Percentiles rank a stretch among this genome's conserved stretches.
Conservation (phyloP, 176 grass and related monocot species). For the Poa annua region DNA sequence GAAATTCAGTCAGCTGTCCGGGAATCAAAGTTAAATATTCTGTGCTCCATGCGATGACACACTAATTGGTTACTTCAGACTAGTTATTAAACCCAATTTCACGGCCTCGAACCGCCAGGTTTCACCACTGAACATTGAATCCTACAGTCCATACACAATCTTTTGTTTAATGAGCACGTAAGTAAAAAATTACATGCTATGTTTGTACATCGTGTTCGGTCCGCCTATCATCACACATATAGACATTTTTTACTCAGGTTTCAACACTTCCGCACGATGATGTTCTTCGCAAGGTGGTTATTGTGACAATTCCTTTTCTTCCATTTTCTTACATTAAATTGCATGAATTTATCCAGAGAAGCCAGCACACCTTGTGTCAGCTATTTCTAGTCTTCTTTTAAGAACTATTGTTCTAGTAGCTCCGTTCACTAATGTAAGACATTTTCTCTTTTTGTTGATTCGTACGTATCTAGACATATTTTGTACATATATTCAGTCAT, state of each 20-base stretch:
- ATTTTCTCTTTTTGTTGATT: no score
- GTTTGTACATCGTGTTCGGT: constrained; percentile 24
- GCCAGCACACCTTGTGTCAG: neutral
- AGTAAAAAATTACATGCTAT: neutral
- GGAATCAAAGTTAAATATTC: constrained; percentile 36
- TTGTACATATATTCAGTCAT: no score
- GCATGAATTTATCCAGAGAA: neutral
- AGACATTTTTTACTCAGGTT: neutral
- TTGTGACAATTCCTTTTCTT: constrained; percentile 19
- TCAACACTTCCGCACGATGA: neutral
- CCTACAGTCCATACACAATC: neutral
- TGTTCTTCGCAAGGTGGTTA: constrained; percentile 11
- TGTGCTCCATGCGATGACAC: neutral
- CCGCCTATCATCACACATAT: neutral
- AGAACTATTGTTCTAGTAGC: constrained; percentile 9
- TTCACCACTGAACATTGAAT: neutral
- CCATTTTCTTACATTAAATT: neutral
- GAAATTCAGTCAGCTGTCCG: neutral
- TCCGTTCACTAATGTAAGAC: no score
- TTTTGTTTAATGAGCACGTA: neutral
- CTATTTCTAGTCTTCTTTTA: constrained; percentile 5
- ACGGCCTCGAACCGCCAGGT: neutral
- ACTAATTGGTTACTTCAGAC: constrained; percentile 1
- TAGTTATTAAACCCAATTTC: constrained; percentile 12
- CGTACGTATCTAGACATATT: no score